Conservation (phyloP, 306 rosid species). For the Elaeagnus macrophylla region DNA sequence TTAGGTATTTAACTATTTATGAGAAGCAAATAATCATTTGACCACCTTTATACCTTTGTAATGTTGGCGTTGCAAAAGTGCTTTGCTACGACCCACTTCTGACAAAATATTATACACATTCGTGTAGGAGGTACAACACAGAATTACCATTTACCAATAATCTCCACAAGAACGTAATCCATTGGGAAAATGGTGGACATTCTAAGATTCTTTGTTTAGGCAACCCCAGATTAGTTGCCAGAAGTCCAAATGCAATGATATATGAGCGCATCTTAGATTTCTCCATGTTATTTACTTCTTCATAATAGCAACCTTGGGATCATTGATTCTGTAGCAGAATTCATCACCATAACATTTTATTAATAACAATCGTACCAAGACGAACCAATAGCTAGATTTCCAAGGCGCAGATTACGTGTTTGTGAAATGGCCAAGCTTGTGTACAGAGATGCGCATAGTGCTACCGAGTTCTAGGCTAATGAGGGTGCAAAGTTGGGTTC, state of each 20-base stretch:
- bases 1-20: neutral
- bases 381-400: neutral
- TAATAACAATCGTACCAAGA: neutral
- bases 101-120: too few species aligned
- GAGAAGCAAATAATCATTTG: neutral
- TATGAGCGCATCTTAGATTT: slow-evolving; percentile 88
- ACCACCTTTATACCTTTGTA: neutral
- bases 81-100: too few species aligned
- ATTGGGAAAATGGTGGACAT: slow-evolving; percentile 59
- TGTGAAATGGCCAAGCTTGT: slow-evolving; percentile 34
- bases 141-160: slow-evolving; percentile 41
- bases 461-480: slow-evolving; percentile 75
- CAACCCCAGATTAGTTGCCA: slow-evolving; percentile 31
- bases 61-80: too few species aligned
- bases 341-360: slow-evolving; percentile 59
- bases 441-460: slow-evolving; percentile 71
- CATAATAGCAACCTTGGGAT: slow-evolving; percentile 67
- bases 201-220: slow-evolving; percentile 65
- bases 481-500: slow-evolving; percentile 62
- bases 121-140: too few species aligned
- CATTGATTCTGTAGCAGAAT: slow-evolving; percentile 55
- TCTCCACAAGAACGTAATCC: slow-evolving; percentile 66
- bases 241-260: slow-evolving; percentile 78
- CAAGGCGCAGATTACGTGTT: slow-evolving; percentile 13
- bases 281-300: slow-evolving; percentile 64